These are phyloP conservation scores for Mucor irregularis DNA, from an alignment of 371 early-diverging fungal genomes.

Conservation along the genomic window DNA sequence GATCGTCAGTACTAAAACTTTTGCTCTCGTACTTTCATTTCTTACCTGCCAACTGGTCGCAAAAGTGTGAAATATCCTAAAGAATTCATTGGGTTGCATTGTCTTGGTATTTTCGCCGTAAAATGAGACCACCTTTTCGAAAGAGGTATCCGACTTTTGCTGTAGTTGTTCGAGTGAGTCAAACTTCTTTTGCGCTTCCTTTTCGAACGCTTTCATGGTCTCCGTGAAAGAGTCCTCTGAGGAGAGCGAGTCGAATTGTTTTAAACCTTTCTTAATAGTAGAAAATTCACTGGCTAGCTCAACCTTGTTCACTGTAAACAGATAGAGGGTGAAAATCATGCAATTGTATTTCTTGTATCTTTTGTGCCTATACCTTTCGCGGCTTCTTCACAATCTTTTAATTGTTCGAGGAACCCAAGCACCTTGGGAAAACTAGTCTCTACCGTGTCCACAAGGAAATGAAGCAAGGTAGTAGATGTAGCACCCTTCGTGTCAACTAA, in stretches of 20 bases:
- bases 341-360: not conserved
- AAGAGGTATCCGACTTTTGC: constrained; percentile 44
- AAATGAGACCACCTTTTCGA: constrained; percentile 32
- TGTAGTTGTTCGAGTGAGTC: constrained; percentile 37
- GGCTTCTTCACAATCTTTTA: constrained; percentile 69
- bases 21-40: not conserved
- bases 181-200: constrained; percentile 36
- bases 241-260: constrained; percentile 39
- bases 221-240: constrained; percentile 19
- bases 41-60: constrained; percentile 12
- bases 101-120: constrained; percentile 79
- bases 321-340: not conserved
- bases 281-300: constrained; percentile 48
- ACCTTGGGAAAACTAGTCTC: constrained; percentile 67
- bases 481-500: constrained; percentile 83
- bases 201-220: constrained; percentile 51
- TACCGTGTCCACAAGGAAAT: constrained; percentile 72
- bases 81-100: constrained; percentile 84
- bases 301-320: constrained; percentile 37
- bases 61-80: constrained; percentile 79
- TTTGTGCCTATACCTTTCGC: constrained; percentile 59
- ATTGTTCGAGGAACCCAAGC: constrained; percentile 64
- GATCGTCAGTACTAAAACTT: not conserved
- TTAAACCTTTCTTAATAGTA: constrained; percentile 43
- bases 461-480: constrained; percentile 65